Base-by-base conservation (phyloP, 805 yeast genomes). In the Candida dendrica region DNA sequence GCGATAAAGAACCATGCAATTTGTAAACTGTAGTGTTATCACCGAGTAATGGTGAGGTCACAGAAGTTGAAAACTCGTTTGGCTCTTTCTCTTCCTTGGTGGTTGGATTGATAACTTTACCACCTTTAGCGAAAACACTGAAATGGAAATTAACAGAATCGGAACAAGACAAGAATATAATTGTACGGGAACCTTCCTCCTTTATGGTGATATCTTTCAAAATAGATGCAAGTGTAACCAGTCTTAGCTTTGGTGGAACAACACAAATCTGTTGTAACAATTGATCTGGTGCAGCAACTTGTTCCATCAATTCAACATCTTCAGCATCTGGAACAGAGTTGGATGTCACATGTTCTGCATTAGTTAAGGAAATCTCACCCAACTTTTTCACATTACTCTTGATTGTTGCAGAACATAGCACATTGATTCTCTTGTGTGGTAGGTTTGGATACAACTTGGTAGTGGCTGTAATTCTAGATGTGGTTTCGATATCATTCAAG, bases 141-240 rank as follows among this genome's bases (percentile, higher is more conserved):
- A 79, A 88, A 63, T 93, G 96, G 67, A 85, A 93, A 51, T 93
- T 90, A 18, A 95, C 98, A n/a, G 96, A 84, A 58, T 91, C 98
- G 0, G 98, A 80, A 65, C 98, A 91, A 13, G 96, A 84, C 49
- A 90, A 74, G 60, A 93, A 93, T 0, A 93, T 88, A 59, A 93
- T 81, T 1, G 88, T 79, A 47, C 85, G 74, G 2, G 75, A 58
- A 1, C 69, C 62, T 18, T 44, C 51, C 10, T 60, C 60, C 7
- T 48, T 47, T 26, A 47, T 48, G 1, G 74, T 64, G 5, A 81
- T 63, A 15, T 70, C 65, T 55, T 74, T 77, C 45, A 93, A 66
- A 5, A 72, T 58, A 1, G 86, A 89, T 8, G 84, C 78, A 36
- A 93, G 62, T 0, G 96, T 74, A 1, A 91, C 98, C 22, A 90